Conservation (phyloP, 805 yeast genomes). For the Metschnikowia borealis region DNA sequence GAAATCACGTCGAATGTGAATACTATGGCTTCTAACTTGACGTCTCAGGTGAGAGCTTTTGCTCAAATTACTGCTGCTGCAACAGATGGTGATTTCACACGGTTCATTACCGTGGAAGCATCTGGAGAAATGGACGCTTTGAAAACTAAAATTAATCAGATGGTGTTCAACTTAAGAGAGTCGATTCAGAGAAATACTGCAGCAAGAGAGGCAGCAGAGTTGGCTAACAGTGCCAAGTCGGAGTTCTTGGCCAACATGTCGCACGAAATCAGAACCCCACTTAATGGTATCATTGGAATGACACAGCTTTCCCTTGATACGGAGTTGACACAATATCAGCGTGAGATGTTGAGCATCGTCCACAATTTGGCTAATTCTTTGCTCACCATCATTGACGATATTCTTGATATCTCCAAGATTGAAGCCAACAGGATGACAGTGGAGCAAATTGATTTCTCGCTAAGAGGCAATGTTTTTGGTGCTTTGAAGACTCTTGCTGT, state of each 20-base stretch:
- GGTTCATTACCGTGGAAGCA: slow-evolving; percentile 88
- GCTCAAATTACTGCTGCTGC: slow-evolving; percentile 94
- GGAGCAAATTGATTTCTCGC: slow-evolving; percentile 81
- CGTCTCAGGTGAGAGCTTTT: slow-evolving; percentile 89
- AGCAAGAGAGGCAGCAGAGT: slow-evolving; percentile 91
- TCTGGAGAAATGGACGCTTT: slow-evolving; percentile 83
- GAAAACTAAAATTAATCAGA: slow-evolving; percentile 53
- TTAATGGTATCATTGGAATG: slow-evolving; percentile 92
- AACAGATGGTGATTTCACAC: slow-evolving; percentile 87
- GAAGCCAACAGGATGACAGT: slow-evolving; percentile 93
- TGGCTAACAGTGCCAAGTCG: slow-evolving; percentile 84
- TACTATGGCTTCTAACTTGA: slow-evolving; percentile 90
- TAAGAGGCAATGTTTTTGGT: slow-evolving; percentile 85
- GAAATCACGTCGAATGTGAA: slow-evolving; percentile 88
- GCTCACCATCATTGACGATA: slow-evolving; percentile 84
- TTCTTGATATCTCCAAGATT: slow-evolving; percentile 86
- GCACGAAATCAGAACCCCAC: slow-evolving; percentile 81
- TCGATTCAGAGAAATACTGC: slow-evolving; percentile 89
- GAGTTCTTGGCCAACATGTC: slow-evolving; percentile 88
- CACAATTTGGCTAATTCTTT: slow-evolving; percentile 83
- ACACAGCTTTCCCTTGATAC: slow-evolving; percentile 86
- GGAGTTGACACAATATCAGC: slow-evolving; percentile 83
- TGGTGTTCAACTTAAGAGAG: slow-evolving; percentile 77
- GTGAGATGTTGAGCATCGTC: slow-evolving; percentile 87
- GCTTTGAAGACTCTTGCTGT: slow-evolving; percentile 87